These are phyloP conservation scores for Drechslerella dactyloides DNA, from an alignment of 2,329 filamentous ascomycete genomes.

Conservation along the genomic window DNA sequence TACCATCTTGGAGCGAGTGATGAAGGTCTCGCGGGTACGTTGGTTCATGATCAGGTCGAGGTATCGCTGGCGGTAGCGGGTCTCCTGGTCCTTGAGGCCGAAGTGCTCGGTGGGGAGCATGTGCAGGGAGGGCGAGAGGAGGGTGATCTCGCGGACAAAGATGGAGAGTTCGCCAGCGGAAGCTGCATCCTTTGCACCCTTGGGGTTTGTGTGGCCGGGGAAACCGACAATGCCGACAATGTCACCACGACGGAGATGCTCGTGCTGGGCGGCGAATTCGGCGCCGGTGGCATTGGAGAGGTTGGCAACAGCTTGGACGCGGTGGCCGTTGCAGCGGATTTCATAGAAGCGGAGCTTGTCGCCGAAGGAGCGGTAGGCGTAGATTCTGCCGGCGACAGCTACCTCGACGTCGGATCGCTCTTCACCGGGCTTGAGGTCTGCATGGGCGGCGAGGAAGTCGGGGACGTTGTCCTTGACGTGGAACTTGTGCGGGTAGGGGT, in stretches of 20 bases:
- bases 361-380: slow-evolving; percentile 81
- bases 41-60: slow-evolving; percentile 98
- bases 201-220: slow-evolving; percentile 83
- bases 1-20: slow-evolving; percentile 85
- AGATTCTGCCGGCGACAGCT: slow-evolving; percentile 82
- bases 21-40: slow-evolving; percentile 78
- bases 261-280: slow-evolving; percentile 85
- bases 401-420: slow-evolving; percentile 75
- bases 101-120: slow-evolving; percentile 88
- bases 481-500: slow-evolving; percentile 95
- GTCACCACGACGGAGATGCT: slow-evolving; percentile 86
- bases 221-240: slow-evolving; percentile 87
- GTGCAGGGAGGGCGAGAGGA: slow-evolving; percentile 90
- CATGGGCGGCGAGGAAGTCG: slow-evolving; percentile 79
- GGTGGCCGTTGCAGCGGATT: slow-evolving; percentile 74
- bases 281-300: slow-evolving; percentile 73
- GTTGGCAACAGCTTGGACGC: slow-evolving; percentile 92
- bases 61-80: slow-evolving; percentile 89
- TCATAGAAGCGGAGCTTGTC: slow-evolving; percentile 93
- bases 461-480: slow-evolving; percentile 80
- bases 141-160: slow-evolving; percentile 82
- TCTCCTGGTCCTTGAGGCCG: slow-evolving; percentile 93
- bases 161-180: slow-evolving; percentile 81
- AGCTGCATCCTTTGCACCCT: slow-evolving; percentile 77
- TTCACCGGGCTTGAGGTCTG: slow-evolving; percentile 86